Base-by-base conservation (phyloP, 1,284 basidiomycete genomes). In the Cryptococcus amylolentus region DNA sequence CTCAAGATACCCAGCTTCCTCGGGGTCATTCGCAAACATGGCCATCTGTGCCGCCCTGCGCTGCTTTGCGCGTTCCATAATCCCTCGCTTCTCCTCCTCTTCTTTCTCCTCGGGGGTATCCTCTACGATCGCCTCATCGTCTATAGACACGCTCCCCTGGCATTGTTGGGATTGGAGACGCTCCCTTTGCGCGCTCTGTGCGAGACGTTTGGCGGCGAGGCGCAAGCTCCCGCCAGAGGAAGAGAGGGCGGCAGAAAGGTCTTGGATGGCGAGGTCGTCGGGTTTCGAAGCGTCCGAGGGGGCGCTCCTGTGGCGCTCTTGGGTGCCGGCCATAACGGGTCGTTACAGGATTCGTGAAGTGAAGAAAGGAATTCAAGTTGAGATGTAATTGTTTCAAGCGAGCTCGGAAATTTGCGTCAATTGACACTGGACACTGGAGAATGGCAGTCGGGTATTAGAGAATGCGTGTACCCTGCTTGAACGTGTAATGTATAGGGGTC, bases 181-280 rank as follows among this genome's bases (percentile, higher is more conserved):
- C 35, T 47, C 14, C 43, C 26, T 16, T 48, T 54, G 23, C 7
- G 65, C 62, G 28, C 49, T 54, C 35, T 60, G 50, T 47, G 58
- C 56, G 8, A 75, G 64, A 45, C 60, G 60, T 44, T 60, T 63
- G 5, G 72, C 73, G 12, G 73, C 73, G 2, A 62, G 59, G 28
- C 66, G 62, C 5, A 75, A 38, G 9, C 58, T 61, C 4, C 31
- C 31, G 6, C 73, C 73, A 0, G 70, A 72, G 9, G 60, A 57
- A n/a, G 61, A 60, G 3, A 75, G 67, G 38, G 70, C 61, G 13
- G 47, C 44, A 53, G 65, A 67, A 3, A 75, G 70, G 49, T 74
- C 72, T 31, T 64, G 62, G 4, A 75, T 61, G 2, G 73, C 73
- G 10, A 58, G 53, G 18, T 67, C 65, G 63, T 75, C 73, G 3